phyloP scores from a whole-genome alignment of 495 filamentous ascomycete genomes.

The Penicillium dipodomyicola region DNA sequence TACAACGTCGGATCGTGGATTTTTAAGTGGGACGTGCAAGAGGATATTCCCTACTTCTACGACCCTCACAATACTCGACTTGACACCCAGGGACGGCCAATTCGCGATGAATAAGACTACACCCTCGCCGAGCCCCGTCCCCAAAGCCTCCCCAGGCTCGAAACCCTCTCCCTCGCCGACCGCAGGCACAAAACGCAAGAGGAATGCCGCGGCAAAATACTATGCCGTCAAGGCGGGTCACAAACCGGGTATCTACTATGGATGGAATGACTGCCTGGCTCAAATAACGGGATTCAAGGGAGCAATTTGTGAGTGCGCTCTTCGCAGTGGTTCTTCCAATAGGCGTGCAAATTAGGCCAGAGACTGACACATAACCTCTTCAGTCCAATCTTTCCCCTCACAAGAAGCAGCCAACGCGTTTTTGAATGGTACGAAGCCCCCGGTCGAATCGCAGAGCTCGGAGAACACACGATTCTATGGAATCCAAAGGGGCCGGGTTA shows the following conservation, averaged over 20 bases:
- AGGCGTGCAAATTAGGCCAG: not conserved
- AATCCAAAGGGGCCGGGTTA: slow-evolving; percentile 74
- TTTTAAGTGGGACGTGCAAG: not conserved
- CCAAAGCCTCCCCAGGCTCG: slow-evolving; percentile 30
- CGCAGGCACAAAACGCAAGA: slow-evolving; percentile 64
- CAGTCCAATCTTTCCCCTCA: slow-evolving; percentile 82
- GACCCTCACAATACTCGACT: not conserved
- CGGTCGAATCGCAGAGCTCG: slow-evolving; percentile 23
- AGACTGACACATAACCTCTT: slow-evolving; percentile 11
- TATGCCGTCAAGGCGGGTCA: slow-evolving; percentile 82
- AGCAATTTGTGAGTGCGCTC: slow-evolving; percentile 65
- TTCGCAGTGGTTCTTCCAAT: not conserved
- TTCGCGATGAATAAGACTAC: slow-evolving; percentile 36
- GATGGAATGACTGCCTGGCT: slow-evolving; percentile 74
- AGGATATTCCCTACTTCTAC: not conserved
- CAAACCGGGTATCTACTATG: slow-evolving; percentile 81
- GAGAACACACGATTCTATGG: slow-evolving; percentile 65
- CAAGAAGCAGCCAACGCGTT: slow-evolving; percentile 76
- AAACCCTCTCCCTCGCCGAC: slow-evolving; percentile 38
- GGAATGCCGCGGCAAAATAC: slow-evolving; percentile 62
- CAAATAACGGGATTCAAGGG: slow-evolving; percentile 85
- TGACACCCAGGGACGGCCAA: not conserved
- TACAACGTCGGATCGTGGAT: slow-evolving; percentile 1
- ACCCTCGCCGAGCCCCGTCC: slow-evolving; percentile 40
- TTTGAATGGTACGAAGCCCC: slow-evolving; percentile 57